A percentile compares a stretch with the other conserved stretches of the same genome.
These are phyloP conservation scores for Plasmopara muralis DNA, from an alignment of 352 stramenopile genomes.

Conservation along the genomic window DNA sequence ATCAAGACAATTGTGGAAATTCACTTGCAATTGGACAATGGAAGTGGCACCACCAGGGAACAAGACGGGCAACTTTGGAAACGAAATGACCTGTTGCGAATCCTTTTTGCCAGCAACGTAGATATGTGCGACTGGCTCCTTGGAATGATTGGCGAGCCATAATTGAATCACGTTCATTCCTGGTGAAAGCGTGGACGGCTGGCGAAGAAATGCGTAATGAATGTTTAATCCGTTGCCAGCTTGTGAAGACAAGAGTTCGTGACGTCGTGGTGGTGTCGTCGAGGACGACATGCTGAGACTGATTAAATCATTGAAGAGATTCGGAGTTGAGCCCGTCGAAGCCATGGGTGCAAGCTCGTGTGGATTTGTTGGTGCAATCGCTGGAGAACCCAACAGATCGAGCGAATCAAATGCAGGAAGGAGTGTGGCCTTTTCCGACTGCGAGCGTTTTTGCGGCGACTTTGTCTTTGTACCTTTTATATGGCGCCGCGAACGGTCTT, in stretches of 20 bases:
- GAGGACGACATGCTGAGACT: conserved; percentile 50
- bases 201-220: conserved; percentile 61
- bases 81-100: conserved; percentile 55
- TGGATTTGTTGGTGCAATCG: conserved; percentile 11
- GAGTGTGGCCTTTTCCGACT: conserved; percentile 28
- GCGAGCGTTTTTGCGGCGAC: conserved; percentile 29
- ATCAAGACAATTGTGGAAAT: conserved; percentile 72
- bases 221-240: conserved; percentile 53
- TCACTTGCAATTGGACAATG: conserved; percentile 77
- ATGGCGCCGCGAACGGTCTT: conserved; percentile 19
- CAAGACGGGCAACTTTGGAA: conserved; percentile 76
- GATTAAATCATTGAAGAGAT: conserved; percentile 53
- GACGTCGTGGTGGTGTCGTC: conserved; percentile 26
- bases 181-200: conserved; percentile 48
- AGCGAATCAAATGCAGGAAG: conserved; percentile 42
- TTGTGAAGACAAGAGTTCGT: conserved; percentile 46
- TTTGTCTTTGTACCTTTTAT: conserved; percentile 31
- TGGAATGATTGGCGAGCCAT: conserved; percentile 62
- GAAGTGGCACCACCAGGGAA: conserved; percentile 66
- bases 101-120: conserved; percentile 34
- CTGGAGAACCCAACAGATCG: conserved; percentile 32
- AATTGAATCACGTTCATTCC: conserved; percentile 70
- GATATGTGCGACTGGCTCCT: conserved; percentile 45
- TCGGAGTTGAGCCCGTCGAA: conserved; percentile 6
- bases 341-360: conserved; percentile 11